These are phyloP conservation scores for Prunella vulgaris DNA, from an alignment of 257 asterid genomes.

Conservation along the genomic window DNA sequence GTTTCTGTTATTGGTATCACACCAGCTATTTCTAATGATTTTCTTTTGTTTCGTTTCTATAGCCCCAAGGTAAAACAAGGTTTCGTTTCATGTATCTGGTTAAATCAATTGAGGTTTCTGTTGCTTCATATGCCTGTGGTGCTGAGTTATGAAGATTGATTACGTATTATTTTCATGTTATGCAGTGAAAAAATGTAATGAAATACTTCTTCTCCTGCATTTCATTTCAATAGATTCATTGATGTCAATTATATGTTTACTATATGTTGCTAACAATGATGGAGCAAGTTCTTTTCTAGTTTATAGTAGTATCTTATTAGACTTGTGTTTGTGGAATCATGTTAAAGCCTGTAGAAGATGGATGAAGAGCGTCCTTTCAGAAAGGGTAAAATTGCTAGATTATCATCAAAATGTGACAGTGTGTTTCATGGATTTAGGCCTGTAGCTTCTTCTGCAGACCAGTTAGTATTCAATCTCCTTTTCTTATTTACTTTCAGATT, in stretches of 20 bases:
- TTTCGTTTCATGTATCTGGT: no score
- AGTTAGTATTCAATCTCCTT: constrained; percentile 41
- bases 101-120: not conserved
- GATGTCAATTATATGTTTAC: not conserved
- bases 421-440: constrained; percentile 73
- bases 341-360: constrained; percentile 47
- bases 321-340: constrained; percentile 33
- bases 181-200: not conserved
- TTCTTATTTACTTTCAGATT: constrained; percentile 15
- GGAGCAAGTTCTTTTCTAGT: not conserved
- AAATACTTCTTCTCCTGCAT: not conserved
- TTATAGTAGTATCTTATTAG: constrained; percentile 12
- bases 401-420: constrained; percentile 46
- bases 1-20: not conserved
- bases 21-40: no score
- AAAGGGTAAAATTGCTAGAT: constrained; percentile 64
- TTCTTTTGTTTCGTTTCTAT: no score
- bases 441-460: constrained; percentile 60
- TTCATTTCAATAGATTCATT: no score
- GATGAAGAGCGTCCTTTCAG: constrained; percentile 53
- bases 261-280: not conserved
- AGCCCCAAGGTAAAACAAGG: no score
- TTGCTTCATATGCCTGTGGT: constrained; percentile 2
- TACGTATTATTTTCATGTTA: not conserved
- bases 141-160: not conserved